phyloP scores from a whole-genome alignment of 225 moss, liverwort and hornwort genomes.

The Straminergon stramineum region DNA sequence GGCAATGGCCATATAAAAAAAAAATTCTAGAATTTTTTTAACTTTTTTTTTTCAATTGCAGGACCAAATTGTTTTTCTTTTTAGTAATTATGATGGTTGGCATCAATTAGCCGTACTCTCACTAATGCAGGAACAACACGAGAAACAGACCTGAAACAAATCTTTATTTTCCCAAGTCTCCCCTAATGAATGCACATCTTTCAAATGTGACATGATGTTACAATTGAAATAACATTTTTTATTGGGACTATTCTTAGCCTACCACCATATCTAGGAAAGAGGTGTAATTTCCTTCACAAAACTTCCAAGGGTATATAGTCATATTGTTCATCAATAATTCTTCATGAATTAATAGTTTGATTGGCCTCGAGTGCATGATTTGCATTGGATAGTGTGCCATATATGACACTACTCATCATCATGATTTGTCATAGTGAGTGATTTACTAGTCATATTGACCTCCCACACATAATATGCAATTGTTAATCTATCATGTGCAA shows the following conservation, averaged over 20 bases:
- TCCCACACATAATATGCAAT: neutral
- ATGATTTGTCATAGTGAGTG: neutral
- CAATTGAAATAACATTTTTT: neutral
- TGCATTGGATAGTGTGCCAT: accelerated
- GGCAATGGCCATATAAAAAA: too few species aligned
- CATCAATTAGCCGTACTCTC: too few species aligned
- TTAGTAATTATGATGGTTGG: too few species aligned
- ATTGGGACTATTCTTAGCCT: accelerated
- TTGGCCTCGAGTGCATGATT: accelerated
- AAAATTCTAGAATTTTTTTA: too few species aligned
- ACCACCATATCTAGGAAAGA: neutral
- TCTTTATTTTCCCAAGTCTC: too few species aligned
- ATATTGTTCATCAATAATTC: neutral
- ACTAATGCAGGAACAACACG: too few species aligned
- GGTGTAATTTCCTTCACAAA: accelerated
- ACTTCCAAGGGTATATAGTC: neutral
- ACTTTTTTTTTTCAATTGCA: too few species aligned
- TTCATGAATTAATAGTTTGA: neutral
- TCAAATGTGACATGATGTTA: neutral
- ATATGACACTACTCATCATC: neutral
- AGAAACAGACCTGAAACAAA: too few species aligned
- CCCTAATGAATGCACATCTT: neutral
- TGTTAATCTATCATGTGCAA: neutral
- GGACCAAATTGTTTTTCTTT: too few species aligned
- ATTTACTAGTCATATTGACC: neutral